These are phyloP conservation scores for Pichia kudriavzevii DNA, from an alignment of 1,139 yeast genomes.

Conservation along the genomic window DNA sequence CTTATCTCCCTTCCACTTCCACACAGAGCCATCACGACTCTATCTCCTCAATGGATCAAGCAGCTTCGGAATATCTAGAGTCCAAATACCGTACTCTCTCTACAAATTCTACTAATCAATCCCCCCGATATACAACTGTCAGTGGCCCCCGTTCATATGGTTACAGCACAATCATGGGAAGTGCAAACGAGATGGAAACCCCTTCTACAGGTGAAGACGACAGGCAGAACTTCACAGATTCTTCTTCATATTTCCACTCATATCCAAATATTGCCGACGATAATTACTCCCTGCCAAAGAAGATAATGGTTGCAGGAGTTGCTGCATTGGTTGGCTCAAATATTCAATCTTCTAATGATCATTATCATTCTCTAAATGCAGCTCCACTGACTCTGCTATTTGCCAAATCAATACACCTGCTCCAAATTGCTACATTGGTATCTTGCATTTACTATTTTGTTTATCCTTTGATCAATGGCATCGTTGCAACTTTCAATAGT, in stretches of 20 bases:
- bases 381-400: slow-evolving; percentile 5
- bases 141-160: too few species aligned
- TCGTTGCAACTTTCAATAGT: neutral
- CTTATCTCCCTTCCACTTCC: too few species aligned
- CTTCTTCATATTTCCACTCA: slow-evolving; percentile 2
- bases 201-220: too few species aligned
- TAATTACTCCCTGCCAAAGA: slow-evolving; percentile 14
- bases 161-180: too few species aligned
- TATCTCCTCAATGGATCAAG: neutral
- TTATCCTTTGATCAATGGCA: slow-evolving; percentile 7
- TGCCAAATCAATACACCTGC: slow-evolving; percentile 1
- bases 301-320: slow-evolving; percentile 28
- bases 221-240: too few species aligned
- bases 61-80: neutral
- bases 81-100: too few species aligned
- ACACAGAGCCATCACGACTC: slow-evolving; percentile 1
- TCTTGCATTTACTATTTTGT: slow-evolving; percentile 12
- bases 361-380: slow-evolving; percentile 5
- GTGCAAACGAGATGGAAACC: too few species aligned
- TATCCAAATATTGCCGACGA: slow-evolving; percentile 11
- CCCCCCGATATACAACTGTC: too few species aligned
- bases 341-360: slow-evolving; percentile 10
- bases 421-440: slow-evolving; percentile 8
- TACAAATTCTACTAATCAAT: too few species aligned
- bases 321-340: slow-evolving; percentile 26